These are phyloP conservation scores for Guyanaporus albipodus DNA, from an alignment of 768 basidiomycete species.

Conservation along the genomic window DNA sequence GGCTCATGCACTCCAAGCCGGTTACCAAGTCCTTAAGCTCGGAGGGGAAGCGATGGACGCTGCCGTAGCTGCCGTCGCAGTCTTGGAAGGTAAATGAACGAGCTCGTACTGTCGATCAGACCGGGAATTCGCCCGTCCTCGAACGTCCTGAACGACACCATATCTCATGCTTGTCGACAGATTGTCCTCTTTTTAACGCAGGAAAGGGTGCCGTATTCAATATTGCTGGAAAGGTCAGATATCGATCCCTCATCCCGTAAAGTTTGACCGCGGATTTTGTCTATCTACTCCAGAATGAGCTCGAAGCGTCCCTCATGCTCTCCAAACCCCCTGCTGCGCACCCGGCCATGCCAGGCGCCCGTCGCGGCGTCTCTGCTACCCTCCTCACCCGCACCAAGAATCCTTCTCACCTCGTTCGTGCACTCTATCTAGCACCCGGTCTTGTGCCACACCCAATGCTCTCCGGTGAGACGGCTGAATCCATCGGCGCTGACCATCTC, in stretches of 20 bases:
- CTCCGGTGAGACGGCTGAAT: constrained; percentile 62
- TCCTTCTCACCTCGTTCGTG: constrained; percentile 66
- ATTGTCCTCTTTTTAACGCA: constrained; percentile 74
- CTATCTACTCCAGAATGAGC: constrained; percentile 55
- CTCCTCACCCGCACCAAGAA: constrained; percentile 67
- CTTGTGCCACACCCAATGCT: constrained; percentile 66
- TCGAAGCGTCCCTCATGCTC: constrained; percentile 78
- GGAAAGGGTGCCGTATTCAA: constrained; percentile 86
- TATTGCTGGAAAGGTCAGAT: constrained; percentile 65
- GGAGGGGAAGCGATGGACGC: constrained; percentile 86
- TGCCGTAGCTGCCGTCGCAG: constrained; percentile 65
- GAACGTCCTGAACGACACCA: no score
- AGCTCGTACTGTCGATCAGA: not conserved
- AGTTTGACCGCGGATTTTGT: not conserved
- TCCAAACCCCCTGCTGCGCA: constrained; percentile 70
- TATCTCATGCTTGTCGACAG: constrained; percentile 33
- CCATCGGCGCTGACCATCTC: constrained; percentile 46
- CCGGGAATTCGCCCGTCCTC: no score
- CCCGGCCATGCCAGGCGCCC: constrained; percentile 50
- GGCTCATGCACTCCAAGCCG: constrained; percentile 51
- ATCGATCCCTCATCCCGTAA: not conserved
- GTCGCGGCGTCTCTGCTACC: constrained; percentile 62
- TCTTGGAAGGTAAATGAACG: constrained; percentile 59
- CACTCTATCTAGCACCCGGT: constrained; percentile 64
- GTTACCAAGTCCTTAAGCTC: constrained; percentile 55